Base-by-base conservation (phyloP, 2,329 filamentous ascomycete species). In the Beauveria pseudobassiana region DNA sequence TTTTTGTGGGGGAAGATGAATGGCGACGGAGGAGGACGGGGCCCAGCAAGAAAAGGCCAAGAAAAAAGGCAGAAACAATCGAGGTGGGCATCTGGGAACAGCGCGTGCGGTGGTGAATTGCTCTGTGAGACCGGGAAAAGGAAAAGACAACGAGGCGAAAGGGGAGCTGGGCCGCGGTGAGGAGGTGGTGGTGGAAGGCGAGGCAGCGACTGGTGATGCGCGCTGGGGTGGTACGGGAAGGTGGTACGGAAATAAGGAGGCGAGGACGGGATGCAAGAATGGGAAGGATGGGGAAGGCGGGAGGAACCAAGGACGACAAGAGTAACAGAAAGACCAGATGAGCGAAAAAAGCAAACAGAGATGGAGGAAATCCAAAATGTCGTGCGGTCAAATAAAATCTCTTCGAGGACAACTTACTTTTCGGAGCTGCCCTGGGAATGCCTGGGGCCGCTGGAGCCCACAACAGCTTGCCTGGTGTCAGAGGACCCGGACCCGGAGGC, bases 401-500 rank as follows among this genome's bases (percentile, higher is more conserved):
- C 34, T 38, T 38, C 20, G 62, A 42, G 24, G 43, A 40, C 40
- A 42, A 82, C 82, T 75, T 75, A 86, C 83, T 85, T 85, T 67
- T 86, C 83, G 43, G 74, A 75, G 62, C 70, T 76, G 56, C 76
- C 68, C 65, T 79, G 77, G 57, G 77, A 72, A 68, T 79, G 80
- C 67, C 81, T 79, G 66, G 80, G 76, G 60, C 75, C 74, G 63
- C 72, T 73, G 62, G 80, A 72, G 63, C 77, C 73, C 64, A 71
- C 71, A 53, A 69, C 71, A 66, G 77, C 71, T 67, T 78, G 78
- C 69, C 71, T 78, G 74, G 71, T 75, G 53, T 78, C 77, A 67
- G 77, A 73, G 65, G 75, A 76, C 66, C 78, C 77, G 66, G 75
- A 72, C 67, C 80, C 78, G 70, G 82, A 77, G 67, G 78, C 78